These are phyloP conservation scores for Bombardia bombarda DNA, from an alignment of 495 filamentous ascomycete species.

Conservation along the genomic window DNA sequence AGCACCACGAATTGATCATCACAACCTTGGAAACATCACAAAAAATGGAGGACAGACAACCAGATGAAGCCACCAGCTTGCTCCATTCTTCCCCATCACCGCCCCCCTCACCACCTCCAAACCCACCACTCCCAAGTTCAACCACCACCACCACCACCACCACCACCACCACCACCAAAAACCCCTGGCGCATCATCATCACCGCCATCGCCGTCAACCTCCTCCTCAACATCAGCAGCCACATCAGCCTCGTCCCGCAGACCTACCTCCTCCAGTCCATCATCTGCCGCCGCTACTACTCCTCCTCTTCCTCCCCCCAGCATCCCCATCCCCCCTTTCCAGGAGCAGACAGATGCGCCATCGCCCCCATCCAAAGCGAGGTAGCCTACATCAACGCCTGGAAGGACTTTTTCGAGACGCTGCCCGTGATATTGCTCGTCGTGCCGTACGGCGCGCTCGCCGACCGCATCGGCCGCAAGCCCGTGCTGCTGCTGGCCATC, in stretches of 20 bases:
- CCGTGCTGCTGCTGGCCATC: constrained; percentile 29
- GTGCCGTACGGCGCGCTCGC: constrained; percentile 39
- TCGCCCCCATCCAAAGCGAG: constrained; percentile 34
- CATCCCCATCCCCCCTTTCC: neutral
- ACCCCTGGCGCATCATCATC: constrained; percentile 1
- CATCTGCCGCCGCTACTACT: constrained; percentile 30
- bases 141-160: neutral
- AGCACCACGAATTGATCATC: too few relatives aligned
- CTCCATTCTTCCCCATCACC: too few relatives aligned
- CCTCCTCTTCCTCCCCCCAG: neutral
- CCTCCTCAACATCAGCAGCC: constrained; percentile 23
- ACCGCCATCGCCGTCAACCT: constrained; percentile 4
- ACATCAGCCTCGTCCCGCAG: constrained; percentile 24
- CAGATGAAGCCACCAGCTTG: too few relatives aligned
- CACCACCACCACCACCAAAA: neutral
- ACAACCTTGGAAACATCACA: too few relatives aligned
- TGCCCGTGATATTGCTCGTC: constrained; percentile 26
- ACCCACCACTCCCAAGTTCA: neutral
- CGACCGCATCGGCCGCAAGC: constrained; percentile 38
- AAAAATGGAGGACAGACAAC: too few relatives aligned
- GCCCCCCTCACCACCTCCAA: too few relatives aligned
- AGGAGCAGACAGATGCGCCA: constrained; percentile 23
- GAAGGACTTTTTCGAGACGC: constrained; percentile 29
- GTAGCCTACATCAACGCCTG: constrained; percentile 35
- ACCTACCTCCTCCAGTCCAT: constrained; percentile 33